These are phyloP conservation scores for Fusarium torreyae DNA, from an alignment of 2,329 filamentous ascomycete genomes.

Conservation along the genomic window DNA sequence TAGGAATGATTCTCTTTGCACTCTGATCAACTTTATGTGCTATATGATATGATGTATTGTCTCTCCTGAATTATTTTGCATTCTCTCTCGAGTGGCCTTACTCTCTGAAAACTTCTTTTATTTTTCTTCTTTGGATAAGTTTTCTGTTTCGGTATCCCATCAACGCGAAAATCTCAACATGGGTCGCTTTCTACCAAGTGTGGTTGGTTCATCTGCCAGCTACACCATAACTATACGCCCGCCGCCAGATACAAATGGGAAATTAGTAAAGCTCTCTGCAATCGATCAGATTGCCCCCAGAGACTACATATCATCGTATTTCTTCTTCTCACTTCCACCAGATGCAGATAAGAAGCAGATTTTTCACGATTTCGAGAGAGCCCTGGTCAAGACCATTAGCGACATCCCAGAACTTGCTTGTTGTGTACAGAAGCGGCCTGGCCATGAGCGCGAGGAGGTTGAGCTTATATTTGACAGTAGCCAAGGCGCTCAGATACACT, in stretches of 20 bases:
- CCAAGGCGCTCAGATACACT: conserved; percentile 12
- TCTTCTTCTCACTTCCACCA: neutral
- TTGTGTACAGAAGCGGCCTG: conserved; percentile 5
- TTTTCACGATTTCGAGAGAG: neutral
- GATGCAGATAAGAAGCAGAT: conserved; percentile 1
- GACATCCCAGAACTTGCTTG: conserved; percentile 31
- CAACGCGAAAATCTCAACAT: no score
- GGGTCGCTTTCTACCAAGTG: no score
- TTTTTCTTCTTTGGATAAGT: no score
- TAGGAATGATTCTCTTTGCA: no score
- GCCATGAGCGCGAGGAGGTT: conserved; percentile 16
- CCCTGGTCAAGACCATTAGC: conserved; percentile 2
- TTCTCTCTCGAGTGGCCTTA: no score
- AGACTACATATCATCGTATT: conserved; percentile 22
- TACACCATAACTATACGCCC: neutral
- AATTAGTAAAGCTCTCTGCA: conserved; percentile 12
- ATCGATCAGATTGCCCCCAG: conserved; percentile 27
- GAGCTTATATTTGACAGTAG: conserved; percentile 16
- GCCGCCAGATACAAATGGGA: conserved; percentile 2
- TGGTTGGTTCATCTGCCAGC: neutral
- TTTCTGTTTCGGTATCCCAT: no score
- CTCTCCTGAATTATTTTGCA: no score
- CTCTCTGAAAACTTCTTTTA: no score
- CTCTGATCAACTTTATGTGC: no score
- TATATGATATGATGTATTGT: no score